Evolutionary conservation across 108 stramenopile genomes (phyloP).

Genomic region (Licmophora abbreviata): DNA sequence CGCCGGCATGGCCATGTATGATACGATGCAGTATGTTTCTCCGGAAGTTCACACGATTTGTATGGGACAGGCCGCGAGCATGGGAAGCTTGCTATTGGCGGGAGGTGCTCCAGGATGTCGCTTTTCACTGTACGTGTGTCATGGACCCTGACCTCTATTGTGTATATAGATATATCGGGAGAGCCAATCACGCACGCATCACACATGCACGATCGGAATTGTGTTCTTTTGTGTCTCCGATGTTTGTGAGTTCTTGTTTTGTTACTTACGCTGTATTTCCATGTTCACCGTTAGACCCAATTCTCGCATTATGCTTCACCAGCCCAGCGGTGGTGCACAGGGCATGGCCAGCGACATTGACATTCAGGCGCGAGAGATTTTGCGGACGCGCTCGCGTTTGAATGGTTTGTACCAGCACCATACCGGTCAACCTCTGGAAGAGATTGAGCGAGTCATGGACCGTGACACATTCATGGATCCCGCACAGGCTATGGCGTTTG

Average conservation of each 20-base stretch:
- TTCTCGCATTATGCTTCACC: slow-evolving; percentile 93
- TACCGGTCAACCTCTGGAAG: slow-evolving; percentile 63
- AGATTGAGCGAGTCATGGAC: slow-evolving; percentile 92
- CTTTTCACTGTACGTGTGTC: slow-evolving; percentile 39
- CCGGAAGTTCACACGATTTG: slow-evolving; percentile 88
- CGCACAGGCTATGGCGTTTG: slow-evolving; percentile 81
- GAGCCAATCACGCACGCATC: no score
- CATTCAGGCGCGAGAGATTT: slow-evolving; percentile 84
- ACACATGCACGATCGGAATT: no score
- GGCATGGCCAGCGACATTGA: slow-evolving; percentile 95
- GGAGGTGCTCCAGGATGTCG: slow-evolving; percentile 76
- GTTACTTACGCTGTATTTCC: no score
- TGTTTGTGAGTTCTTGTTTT: no score
- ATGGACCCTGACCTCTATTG: background rate
- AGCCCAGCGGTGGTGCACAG: slow-evolving; percentile 90
- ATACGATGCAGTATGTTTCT: slow-evolving; percentile 96
- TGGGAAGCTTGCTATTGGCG: slow-evolving; percentile 88
- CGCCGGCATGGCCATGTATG: slow-evolving; percentile 92
- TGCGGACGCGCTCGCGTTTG: slow-evolving; percentile 60
- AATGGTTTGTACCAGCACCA: slow-evolving; percentile 85
- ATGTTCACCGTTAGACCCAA: no score
- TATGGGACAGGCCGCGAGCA: slow-evolving; percentile 96
- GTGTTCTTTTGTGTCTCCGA: no score
- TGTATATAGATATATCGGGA: background rate
- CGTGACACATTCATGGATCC: slow-evolving; percentile 91